Base-by-base conservation (phyloP, 352 stramenopile species). In the Globisporangium recalcitrans region DNA sequence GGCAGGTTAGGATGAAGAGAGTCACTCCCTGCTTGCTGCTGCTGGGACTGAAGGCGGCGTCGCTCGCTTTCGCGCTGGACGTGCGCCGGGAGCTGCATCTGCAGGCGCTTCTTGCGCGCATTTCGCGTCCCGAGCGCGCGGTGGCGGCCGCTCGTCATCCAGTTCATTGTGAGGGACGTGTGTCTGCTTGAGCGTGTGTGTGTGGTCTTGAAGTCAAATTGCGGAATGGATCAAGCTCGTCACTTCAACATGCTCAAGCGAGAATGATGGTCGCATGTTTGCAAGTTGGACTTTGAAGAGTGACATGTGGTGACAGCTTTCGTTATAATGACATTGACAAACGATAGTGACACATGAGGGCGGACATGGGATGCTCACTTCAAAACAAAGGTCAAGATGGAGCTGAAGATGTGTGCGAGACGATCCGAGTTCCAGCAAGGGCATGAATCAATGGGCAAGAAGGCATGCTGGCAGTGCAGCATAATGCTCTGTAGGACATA, bases 111-210 rank as follows among this genome's bases (percentile, higher is more conserved):
- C 24, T 64, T 73, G n/a, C 77, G 77, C 47, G 58, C 48, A 36
- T 57, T 26, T 46, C 74, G 69, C 47, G 75, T 77, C 49, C 79
- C 73, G 58, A 87, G 57, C 54, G 79, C 77, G 19, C 77, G 79
- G 63, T 88, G 77, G 32, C 61, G 58, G n/a, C 73, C 72, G 48
- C 77, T 85, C 48, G 79, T 85, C 79, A 85, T 88, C 79, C 79
- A 88, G 67, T 88, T 88, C 79, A 88, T 88, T 29, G 31, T 24
- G 19, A 3, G 2, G 36, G 1, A n/a, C 16, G 10, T 24, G 40
- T 24, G n/a, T 5, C 6, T 32, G 21, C 38, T 29, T 22, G 26
- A 14, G 32, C 11, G 6, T 13, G 4, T 42, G 21, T 24, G 36
- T 22, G 53, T 31, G 14, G 14, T 13, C 2, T 16, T 51, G 22